A percentile compares a stretch with the other conserved stretches of the same genome.
phyloP scores from a whole-genome alignment of 78 protist species.

The Neovahlkampfia damariscottae region DNA sequence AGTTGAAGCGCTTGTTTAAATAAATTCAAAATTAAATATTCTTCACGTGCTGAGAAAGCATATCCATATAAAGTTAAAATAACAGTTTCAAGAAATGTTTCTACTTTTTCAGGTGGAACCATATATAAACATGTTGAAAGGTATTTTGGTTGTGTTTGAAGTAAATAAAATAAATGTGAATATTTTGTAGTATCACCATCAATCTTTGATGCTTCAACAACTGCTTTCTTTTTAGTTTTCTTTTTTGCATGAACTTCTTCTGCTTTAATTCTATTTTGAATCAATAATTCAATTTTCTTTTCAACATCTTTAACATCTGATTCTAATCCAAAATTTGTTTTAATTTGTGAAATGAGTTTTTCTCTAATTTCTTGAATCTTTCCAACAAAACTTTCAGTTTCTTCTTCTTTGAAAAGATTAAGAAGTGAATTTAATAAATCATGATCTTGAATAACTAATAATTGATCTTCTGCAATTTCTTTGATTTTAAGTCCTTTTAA shows the following conservation, averaged over 20 bases:
- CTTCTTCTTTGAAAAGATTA: neutral
- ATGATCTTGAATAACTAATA: neutral
- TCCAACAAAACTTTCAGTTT: neutral
- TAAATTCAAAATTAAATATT: conserved; percentile 52
- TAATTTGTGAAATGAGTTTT: conserved; percentile 44
- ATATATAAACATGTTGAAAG: conserved; percentile 47
- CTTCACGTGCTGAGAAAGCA: conserved; percentile 75
- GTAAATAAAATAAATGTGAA: conserved; percentile 50
- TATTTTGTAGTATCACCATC: conserved; percentile 50
- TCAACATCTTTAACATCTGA: conserved; percentile 56
- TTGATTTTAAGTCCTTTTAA: no score
- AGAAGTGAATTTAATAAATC: neutral
- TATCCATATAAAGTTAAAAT: conserved; percentile 66
- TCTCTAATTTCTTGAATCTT: conserved; percentile 33
- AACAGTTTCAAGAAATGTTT: conserved; percentile 55
- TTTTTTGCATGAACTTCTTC: conserved; percentile 1
- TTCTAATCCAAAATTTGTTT: conserved; percentile 45
- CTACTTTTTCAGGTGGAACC: conserved; percentile 51
- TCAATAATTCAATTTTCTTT: conserved; percentile 55
- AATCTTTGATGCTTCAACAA: no score
- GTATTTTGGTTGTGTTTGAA: conserved; percentile 69
- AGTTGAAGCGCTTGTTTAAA: conserved; percentile 49
- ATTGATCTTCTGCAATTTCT: neutral
- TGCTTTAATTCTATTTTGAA: conserved; percentile 57
- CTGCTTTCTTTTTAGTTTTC: conserved; percentile 31